phyloP scores from a whole-genome alignment of 108 stramenopile genomes.

The Fragilaria crotonensis region DNA sequence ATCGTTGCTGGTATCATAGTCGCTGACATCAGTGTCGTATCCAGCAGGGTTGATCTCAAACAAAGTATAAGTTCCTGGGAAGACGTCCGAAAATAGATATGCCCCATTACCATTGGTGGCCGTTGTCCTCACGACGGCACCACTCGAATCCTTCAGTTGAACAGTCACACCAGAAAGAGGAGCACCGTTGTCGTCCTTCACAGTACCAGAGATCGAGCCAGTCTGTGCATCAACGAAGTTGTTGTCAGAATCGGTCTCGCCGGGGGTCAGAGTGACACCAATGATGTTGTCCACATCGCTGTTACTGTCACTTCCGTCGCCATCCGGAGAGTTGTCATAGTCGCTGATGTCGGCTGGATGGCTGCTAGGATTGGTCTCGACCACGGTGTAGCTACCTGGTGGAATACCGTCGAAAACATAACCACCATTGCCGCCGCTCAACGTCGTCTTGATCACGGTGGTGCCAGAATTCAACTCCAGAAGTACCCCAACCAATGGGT shows the following conservation, averaged over 20 bases:
- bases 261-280: not conserved
- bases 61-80: not conserved
- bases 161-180: not conserved
- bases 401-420: not conserved
- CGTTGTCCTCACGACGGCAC: not conserved
- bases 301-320: not conserved
- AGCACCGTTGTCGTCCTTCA: not conserved
- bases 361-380: not conserved
- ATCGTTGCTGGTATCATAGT: not conserved
- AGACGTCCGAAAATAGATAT: not conserved
- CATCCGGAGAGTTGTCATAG: not conserved
- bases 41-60: not conserved
- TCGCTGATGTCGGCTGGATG: not conserved
- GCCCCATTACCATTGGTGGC: not conserved
- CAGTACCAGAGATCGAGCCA: not conserved
- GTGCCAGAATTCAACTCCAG: not conserved
- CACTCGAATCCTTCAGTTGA: not conserved
- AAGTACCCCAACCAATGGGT: not conserved
- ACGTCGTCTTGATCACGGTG: not conserved
- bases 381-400: not conserved
- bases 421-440: not conserved
- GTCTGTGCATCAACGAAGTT: not conserved
- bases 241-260: not conserved
- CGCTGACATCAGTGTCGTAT: not conserved
- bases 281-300: not conserved